Evolutionary conservation across 1,139 yeast genomes (phyloP).

Genomic region (Geotrichum reessii): DNA sequence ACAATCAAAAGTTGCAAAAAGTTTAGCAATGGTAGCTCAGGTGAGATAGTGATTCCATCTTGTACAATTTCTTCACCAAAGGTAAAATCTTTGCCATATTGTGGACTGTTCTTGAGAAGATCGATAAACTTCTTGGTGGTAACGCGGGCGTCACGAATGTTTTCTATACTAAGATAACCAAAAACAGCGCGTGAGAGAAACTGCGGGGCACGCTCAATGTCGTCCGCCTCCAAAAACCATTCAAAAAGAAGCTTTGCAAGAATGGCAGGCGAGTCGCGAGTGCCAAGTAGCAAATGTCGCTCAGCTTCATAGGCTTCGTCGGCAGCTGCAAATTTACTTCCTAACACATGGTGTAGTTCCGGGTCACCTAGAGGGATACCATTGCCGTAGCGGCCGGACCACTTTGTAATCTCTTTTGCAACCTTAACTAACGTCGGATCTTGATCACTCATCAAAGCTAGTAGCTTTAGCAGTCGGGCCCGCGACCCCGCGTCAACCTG

Average conservation of each 20-base stretch:
- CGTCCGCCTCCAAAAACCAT: conserved; percentile 46
- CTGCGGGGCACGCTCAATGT: conserved; percentile 42
- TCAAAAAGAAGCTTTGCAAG: conserved; percentile 52
- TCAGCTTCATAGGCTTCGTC: conserved; percentile 46
- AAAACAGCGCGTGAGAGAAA: conserved; percentile 59
- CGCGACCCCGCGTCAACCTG: conserved; percentile 35
- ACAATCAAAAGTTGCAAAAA: conserved; percentile 63
- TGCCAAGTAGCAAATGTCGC: conserved; percentile 63
- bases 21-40: conserved; percentile 45
- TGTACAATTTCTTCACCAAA: conserved; percentile 18
- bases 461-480: conserved; percentile 40
- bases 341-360: conserved; percentile 68
- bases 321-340: conserved; percentile 49
- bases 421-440: conserved; percentile 68
- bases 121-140: conserved; percentile 42
- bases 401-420: conserved; percentile 54
- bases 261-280: conserved; percentile 49
- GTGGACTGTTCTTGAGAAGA: conserved; percentile 25
- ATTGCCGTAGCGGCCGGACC: conserved; percentile 51
- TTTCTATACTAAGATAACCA: conserved; percentile 61
- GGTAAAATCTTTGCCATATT: not conserved
- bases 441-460: conserved; percentile 48
- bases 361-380: conserved; percentile 63
- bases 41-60: conserved; percentile 29
- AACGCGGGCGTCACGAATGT: conserved; percentile 53